A percentile compares a stretch with the other conserved stretches of the same genome.
Conservation (phyloP, 2,329 filamentous ascomycete genomes). For the Fusarium luffae region DNA sequence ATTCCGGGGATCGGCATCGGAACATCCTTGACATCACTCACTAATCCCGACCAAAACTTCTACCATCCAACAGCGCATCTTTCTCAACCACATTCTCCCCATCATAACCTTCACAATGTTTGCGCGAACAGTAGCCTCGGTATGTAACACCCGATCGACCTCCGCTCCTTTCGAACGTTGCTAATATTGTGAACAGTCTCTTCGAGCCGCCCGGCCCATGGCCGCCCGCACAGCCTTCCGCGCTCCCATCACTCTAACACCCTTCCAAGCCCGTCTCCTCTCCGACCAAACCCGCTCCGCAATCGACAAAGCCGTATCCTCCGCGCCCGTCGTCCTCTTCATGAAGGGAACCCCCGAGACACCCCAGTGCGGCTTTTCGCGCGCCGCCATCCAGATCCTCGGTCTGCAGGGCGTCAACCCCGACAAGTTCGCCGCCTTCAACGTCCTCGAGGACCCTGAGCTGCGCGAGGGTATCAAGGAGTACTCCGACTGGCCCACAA, state of each 20-base stretch:
- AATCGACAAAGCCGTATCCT: slow-evolving; percentile 89
- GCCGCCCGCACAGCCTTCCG: slow-evolving; percentile 45
- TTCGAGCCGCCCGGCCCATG: slow-evolving; percentile 52
- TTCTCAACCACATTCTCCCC: slow-evolving; percentile 20
- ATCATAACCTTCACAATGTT: slow-evolving; percentile 41
- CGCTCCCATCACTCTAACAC: slow-evolving; percentile 43
- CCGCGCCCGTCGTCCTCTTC: slow-evolving; percentile 94
- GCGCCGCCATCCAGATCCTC: slow-evolving; percentile 93
- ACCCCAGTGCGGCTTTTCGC: slow-evolving; percentile 96
- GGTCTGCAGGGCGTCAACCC: slow-evolving; percentile 96
- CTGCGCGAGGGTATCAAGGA: slow-evolving; percentile 95
- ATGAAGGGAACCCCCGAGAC: slow-evolving; percentile 99
- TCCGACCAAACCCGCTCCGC: slow-evolving; percentile 82
- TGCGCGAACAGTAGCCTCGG: slow-evolving; percentile 45
- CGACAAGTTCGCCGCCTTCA: slow-evolving; percentile 96
- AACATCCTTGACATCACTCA: slow-evolving; percentile 45
- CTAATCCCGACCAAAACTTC: slow-evolving; percentile 37
- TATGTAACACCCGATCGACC: too few species aligned
- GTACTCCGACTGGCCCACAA: slow-evolving; percentile 99
- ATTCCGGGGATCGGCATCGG: slow-evolving; percentile 32
- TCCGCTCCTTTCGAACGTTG: not conserved
- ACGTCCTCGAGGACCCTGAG: slow-evolving; percentile 92
- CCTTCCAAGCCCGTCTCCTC: slow-evolving; percentile 72
- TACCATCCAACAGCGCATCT: slow-evolving; percentile 15
- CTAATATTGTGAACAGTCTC: slow-evolving; percentile 47